Percentiles rank a stretch among this genome's conserved stretches.
These are phyloP conservation scores for Pestalotiopsis sp. DNA, from an alignment of 2,329 filamentous ascomycete species.

Conservation along the genomic window DNA sequence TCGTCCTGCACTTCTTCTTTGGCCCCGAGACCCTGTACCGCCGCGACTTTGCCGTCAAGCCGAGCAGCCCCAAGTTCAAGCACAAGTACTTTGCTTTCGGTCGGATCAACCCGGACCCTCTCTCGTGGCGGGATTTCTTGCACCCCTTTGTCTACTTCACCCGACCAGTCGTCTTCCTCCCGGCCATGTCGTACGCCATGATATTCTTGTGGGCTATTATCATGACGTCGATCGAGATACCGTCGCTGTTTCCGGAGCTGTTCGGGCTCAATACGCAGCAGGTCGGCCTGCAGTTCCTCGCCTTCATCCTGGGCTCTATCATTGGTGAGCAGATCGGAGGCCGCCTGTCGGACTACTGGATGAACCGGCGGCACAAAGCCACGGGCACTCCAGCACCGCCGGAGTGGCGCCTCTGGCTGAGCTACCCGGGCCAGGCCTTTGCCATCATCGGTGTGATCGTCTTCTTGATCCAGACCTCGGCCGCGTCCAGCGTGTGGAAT, in stretches of 20 bases:
- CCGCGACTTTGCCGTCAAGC: conserved; percentile 33
- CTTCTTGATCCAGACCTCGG: conserved; percentile 52
- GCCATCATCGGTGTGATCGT: conserved; percentile 54
- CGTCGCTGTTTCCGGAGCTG: conserved; percentile 55
- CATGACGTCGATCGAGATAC: conserved; percentile 59
- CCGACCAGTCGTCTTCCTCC: conserved; percentile 49
- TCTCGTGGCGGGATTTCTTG: conserved; percentile 51
- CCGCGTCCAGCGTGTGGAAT: conserved; percentile 50
- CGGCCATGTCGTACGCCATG: conserved; percentile 55
- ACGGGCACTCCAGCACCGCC: conserved; percentile 35
- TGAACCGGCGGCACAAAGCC: conserved; percentile 38
- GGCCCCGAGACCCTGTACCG: conserved; percentile 58
- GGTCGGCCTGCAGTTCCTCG: conserved; percentile 59
- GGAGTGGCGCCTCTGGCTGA: conserved; percentile 59
- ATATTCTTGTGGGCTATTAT: conserved; percentile 57
- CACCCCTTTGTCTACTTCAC: conserved; percentile 45
- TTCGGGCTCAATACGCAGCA: conserved; percentile 60
- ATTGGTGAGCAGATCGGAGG: conserved; percentile 62
- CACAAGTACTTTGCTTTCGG: conserved; percentile 44
- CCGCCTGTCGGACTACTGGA: conserved; percentile 54
- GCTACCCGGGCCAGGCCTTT: conserved; percentile 52
- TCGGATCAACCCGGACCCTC: conserved; percentile 53
- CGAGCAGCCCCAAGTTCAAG: conserved; percentile 40
- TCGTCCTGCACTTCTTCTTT: conserved; percentile 57
- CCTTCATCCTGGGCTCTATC: conserved; percentile 57